Conservation (phyloP, 352 stramenopile genomes). For the Ophiocytium majus region DNA sequence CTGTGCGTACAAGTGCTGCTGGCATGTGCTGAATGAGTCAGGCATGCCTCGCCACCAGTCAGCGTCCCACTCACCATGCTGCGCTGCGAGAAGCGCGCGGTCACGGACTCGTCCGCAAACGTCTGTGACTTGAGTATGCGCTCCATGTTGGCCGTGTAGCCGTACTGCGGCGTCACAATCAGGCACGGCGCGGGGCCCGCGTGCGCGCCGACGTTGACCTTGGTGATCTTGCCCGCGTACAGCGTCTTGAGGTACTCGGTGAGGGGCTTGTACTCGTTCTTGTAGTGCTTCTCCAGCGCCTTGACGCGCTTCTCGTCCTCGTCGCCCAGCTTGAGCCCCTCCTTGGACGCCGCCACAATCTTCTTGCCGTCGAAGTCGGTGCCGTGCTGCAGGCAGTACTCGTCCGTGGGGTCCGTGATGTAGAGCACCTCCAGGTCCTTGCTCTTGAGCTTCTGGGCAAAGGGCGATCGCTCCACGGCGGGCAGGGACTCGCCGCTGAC, state of each 20-base stretch:
- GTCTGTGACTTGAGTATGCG: slow-evolving; percentile 97
- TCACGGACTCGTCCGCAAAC: slow-evolving; percentile 68
- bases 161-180: slow-evolving; percentile 93
- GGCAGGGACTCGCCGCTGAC: slow-evolving; percentile 86
- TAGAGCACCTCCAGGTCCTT: slow-evolving; percentile 98
- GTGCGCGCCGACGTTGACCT: slow-evolving; percentile 80
- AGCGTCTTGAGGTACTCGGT: slow-evolving; percentile 93
- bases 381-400: slow-evolving; percentile 91
- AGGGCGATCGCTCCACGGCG: slow-evolving; percentile 86
- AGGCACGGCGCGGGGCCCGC: slow-evolving; percentile 87
- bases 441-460: slow-evolving; percentile 91
- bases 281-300: slow-evolving; percentile 91
- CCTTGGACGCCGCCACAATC: slow-evolving; percentile 70
- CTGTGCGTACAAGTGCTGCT: too few relatives aligned
- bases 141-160: slow-evolving; percentile 99
- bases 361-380: slow-evolving; percentile 72
- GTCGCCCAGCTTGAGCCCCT: slow-evolving; percentile 97
- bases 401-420: slow-evolving; percentile 96
- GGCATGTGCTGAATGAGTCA: too few relatives aligned
- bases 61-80: slow-evolving; percentile 21
- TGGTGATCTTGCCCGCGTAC: slow-evolving; percentile 82
- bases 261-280: slow-evolving; percentile 89
- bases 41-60: too few relatives aligned
- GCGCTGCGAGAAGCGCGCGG: background rate
- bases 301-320: slow-evolving; percentile 92